Evolutionary conservation across 2,329 filamentous ascomycete genomes (phyloP), one percentile per base, ranked within the genome.

Genomic region (Eutypella sp.): DNA sequence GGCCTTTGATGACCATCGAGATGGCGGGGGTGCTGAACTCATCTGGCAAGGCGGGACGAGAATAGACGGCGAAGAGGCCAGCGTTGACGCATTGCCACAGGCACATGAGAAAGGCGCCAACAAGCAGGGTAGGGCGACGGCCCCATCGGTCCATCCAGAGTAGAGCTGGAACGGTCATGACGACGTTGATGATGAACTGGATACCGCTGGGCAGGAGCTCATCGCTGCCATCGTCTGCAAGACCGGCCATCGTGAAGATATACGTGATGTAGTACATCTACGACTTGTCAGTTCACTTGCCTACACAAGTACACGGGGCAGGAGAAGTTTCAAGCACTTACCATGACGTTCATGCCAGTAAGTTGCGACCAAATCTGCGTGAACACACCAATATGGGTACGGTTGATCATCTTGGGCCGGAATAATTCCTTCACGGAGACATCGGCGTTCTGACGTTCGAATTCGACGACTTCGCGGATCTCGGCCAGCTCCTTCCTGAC

Each of bases 161-260:
- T 20, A 92, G 74, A 1, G 87, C 87, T 0, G 86, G 85, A 3
- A 91, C 63, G 0, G 88, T 92, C 82, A 89, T 87, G 43, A 83
- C 49, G 2, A 92, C 87, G 63, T 91, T 91, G 71, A 92, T 88
- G 56, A 90, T 74, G 61, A 87, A 88, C 59, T 87, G 81, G 51
- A 88, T 87, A 9, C 78, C 81, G 16, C 81, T 85, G 7, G 84
- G 76, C 38, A 87, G 65, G 8, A 89, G 73, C 31, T 81, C 76
- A 44, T 73, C 74, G 54, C 79, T 75, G 2, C 65, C 68, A 44
- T 73, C 74, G 54, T 79, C 75, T 1, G 65, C 68, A n/a, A 85
- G 69, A 9, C 84, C 84, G 15, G 84, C 83, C 85, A 89, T 89
- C 10, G 73, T 73, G 62, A 88, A 87, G 47, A 88, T 77, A 52